Conservation (phyloP, 768 basidiomycete genomes). For the Termitomyces sp. region DNA sequence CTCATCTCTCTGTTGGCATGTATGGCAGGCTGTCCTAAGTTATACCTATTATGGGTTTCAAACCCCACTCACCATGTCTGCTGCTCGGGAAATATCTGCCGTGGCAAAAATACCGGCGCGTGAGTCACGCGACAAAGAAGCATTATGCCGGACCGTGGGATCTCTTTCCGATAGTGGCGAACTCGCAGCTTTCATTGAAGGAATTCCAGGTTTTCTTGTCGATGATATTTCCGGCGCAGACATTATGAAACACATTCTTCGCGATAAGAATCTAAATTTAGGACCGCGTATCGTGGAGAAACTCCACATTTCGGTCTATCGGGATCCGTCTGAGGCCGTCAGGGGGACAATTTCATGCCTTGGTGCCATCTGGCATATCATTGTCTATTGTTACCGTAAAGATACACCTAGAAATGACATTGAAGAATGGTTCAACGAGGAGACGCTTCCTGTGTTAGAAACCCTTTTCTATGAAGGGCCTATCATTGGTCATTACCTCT, state of each 20-base stretch:
- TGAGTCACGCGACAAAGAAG: conserved; percentile 29
- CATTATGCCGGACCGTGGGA: conserved; percentile 30
- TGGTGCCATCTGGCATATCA: conserved; percentile 10
- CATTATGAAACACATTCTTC: conserved; percentile 1
- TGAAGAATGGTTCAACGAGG: conserved; percentile 11
- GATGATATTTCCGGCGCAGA: not conserved
- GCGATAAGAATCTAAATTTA: conserved; percentile 3
- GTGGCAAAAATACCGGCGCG: conserved; percentile 17
- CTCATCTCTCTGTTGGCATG: conserved; percentile 24
- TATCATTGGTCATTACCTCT: conserved; percentile 6
- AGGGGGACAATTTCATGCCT: conserved; percentile 5
- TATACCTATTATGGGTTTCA: conserved; percentile 9
- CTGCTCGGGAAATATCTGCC: conserved; percentile 27
- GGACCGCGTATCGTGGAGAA: conserved; percentile 5
- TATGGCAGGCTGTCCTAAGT: conserved; percentile 18
- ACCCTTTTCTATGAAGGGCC: conserved; percentile 7
- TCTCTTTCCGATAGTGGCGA: conserved; percentile 26
- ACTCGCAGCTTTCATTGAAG: conserved; percentile 29
- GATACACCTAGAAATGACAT: not conserved
- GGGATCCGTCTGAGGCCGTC: conserved; percentile 1
- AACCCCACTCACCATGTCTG: conserved; percentile 12
- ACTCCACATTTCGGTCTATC: conserved; percentile 5
- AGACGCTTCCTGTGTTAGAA: conserved; percentile 11
- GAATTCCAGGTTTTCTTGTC: conserved; percentile 21
- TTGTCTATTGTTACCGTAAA: conserved; percentile 5